phyloP scores from a whole-genome alignment of 768 basidiomycete genomes.

The Punctularia strigosozonata region DNA sequence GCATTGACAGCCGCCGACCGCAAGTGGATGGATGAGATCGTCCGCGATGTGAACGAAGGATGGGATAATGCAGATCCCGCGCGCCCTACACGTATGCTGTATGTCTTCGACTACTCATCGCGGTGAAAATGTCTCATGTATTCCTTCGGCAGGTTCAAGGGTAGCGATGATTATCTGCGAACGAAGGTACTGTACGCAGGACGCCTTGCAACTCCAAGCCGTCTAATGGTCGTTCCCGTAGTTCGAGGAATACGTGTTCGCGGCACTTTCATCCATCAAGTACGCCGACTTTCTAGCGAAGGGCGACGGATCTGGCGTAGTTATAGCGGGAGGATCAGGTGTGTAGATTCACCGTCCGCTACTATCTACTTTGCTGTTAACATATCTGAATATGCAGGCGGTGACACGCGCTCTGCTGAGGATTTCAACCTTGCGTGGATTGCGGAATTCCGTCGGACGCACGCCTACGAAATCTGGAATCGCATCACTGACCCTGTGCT shows the following conservation, averaged over 20 bases:
- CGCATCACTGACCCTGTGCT: constrained; percentile 80
- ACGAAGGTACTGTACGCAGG: constrained; percentile 43
- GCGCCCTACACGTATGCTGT: constrained; percentile 52
- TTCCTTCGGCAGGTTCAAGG: constrained; percentile 66
- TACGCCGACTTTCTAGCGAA: constrained; percentile 79
- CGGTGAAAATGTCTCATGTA: background rate
- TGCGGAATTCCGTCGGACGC: constrained; percentile 75
- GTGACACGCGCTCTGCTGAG: constrained; percentile 45
- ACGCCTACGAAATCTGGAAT: constrained; percentile 87
- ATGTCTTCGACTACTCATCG: constrained; percentile 17
- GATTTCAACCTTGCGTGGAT: constrained; percentile 90
- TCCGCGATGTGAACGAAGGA: constrained; percentile 73
- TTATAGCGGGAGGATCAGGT: constrained; percentile 59
- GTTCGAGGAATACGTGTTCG: constrained; percentile 93
- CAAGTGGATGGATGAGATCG: constrained; percentile 96
- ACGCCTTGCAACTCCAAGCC: background rate
- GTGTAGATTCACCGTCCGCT: background rate
- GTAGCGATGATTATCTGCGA: constrained; percentile 91
- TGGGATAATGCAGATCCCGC: constrained; percentile 60
- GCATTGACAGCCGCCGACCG: constrained; percentile 85
- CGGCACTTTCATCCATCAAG: constrained; percentile 79
- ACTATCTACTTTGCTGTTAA: background rate
- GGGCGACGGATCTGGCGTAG: constrained; percentile 46
- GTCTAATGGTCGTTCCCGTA: constrained; percentile 13
- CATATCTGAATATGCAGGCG: constrained; percentile 26